These are phyloP conservation scores for Pneumocystis canis DNA, from an alignment of 1,139 yeast species.

Conservation along the genomic window DNA sequence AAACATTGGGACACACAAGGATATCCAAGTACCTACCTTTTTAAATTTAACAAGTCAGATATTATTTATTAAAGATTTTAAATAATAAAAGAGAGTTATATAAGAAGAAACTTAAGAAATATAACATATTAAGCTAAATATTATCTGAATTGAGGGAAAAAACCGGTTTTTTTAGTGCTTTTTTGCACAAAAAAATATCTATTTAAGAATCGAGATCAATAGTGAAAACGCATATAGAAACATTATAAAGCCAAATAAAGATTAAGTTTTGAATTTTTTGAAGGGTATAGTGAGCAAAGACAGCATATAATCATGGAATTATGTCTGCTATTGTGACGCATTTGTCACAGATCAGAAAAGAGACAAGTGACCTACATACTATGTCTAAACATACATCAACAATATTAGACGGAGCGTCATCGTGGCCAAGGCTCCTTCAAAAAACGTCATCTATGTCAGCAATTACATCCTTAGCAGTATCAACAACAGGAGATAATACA, in stretches of 20 bases:
- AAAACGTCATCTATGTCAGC: background rate
- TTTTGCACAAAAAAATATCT: no score
- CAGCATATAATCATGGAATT: background rate
- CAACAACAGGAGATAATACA: background rate
- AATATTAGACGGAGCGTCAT: background rate
- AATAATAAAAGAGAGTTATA: no score
- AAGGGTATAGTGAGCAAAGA: background rate
- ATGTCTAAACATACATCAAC: background rate
- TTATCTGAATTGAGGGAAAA: no score
- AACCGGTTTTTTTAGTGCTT: no score
- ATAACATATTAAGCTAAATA: no score
- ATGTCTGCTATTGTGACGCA: background rate
- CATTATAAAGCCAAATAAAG: background rate
- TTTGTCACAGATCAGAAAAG: background rate
- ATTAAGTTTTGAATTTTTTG: background rate
- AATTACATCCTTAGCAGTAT: background rate
- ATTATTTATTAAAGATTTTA: no score
- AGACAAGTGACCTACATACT: background rate
- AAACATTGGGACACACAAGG: no score
- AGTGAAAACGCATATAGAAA: background rate
- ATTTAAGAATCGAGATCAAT: no score
- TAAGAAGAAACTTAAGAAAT: no score
- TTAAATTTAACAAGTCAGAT: no score
- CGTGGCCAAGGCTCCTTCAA: background rate
- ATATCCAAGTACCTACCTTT: no score